Evolutionary conservation across 352 stramenopile species (phyloP).

Genomic region (Globisporangium barbulae): DNA sequence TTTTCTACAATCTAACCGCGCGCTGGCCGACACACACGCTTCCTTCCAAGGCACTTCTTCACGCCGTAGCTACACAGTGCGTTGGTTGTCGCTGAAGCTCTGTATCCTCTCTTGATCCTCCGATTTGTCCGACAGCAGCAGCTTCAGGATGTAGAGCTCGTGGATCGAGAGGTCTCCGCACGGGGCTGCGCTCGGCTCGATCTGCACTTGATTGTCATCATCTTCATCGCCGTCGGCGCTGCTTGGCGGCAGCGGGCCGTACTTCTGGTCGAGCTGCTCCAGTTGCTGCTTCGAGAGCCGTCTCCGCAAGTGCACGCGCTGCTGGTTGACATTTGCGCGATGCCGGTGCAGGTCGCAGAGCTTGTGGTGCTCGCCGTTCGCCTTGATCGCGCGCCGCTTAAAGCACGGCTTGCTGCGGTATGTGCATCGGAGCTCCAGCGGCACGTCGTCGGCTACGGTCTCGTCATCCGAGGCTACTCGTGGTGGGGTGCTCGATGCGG

Average conservation of each 20-base stretch:
- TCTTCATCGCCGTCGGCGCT: neutral
- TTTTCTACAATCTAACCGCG: no score
- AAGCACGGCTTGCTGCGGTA: constrained; percentile 57
- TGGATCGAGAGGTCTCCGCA: constrained; percentile 11
- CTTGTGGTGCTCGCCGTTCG: constrained; percentile 26
- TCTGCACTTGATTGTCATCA: constrained; percentile 3
- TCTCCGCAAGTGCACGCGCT: constrained; percentile 17
- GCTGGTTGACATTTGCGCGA: constrained; percentile 25
- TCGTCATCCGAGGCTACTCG: neutral
- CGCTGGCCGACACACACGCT: no score
- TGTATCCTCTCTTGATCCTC: constrained; percentile 5
- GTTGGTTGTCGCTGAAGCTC: neutral
- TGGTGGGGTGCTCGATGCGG: neutral
- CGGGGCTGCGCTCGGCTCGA: constrained; percentile 15
- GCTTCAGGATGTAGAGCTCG: constrained; percentile 15
- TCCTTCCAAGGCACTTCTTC: no score
- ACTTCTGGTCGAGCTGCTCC: constrained; percentile 19
- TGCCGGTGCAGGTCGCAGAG: constrained; percentile 27
- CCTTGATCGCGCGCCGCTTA: constrained; percentile 36
- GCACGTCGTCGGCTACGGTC: neutral
- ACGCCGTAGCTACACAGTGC: no score
- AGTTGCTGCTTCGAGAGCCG: constrained; percentile 14
- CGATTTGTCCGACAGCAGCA: constrained; percentile 14
- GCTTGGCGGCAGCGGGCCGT: constrained; percentile 9
- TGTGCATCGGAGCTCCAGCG: constrained; percentile 7